phyloP scores from a whole-genome alignment of 352 stramenopile genomes.

The Lagenidium sp. region DNA sequence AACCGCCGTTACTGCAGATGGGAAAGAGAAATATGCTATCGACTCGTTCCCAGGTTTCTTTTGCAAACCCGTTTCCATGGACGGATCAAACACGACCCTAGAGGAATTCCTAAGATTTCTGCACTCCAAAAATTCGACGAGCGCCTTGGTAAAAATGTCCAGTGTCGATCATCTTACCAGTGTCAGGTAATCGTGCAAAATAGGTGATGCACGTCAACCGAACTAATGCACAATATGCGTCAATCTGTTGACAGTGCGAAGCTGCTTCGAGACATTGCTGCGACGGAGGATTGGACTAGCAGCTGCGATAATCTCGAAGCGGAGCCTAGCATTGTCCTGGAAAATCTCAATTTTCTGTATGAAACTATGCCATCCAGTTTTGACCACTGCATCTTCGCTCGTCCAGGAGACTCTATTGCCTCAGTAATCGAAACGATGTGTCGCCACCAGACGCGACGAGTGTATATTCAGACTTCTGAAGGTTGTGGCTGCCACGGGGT shows the following conservation, averaged over 20 bases:
- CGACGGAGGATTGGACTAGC: not conserved
- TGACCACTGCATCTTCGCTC: constrained; percentile 8
- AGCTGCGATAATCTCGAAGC: not conserved
- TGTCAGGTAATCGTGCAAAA: no score
- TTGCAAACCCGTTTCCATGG: constrained; percentile 22
- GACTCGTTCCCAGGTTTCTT: constrained; percentile 42
- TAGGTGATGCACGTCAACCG: no score
- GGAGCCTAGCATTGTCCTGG: no score
- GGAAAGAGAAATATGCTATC: constrained; percentile 19
- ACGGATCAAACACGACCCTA: no score
- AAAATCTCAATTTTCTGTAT: no score
- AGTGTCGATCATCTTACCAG: no score
- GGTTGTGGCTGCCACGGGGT: constrained; percentile 16
- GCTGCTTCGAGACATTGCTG: constrained; percentile 3
- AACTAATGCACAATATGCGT: not conserved
- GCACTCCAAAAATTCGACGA: no score
- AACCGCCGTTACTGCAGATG: constrained; percentile 8
- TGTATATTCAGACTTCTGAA: constrained; percentile 17
- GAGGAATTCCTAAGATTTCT: no score
- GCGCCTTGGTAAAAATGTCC: constrained; percentile 23
- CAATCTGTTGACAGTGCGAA: not conserved
- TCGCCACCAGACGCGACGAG: constrained; percentile 16
- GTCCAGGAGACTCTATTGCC: constrained; percentile 28
- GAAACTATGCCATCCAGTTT: not conserved
- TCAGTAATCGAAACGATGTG: constrained; percentile 37